Percentiles rank a stretch among this genome's conserved stretches.
phyloP scores from a whole-genome alignment of 2,329 filamentous ascomycete genomes.

The Trichophyton rubrum region DNA sequence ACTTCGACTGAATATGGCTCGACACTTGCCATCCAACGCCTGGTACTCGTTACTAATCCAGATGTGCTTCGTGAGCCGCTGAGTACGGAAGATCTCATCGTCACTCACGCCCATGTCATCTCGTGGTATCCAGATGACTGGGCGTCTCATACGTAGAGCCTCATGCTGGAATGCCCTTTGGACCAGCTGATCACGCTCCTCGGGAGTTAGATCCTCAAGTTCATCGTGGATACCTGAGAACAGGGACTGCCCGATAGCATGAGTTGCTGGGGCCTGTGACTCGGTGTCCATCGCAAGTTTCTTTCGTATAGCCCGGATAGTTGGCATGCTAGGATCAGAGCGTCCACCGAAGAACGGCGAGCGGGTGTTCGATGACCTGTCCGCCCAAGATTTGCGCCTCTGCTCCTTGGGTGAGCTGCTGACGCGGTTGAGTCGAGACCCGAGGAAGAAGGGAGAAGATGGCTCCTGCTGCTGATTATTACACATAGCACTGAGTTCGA shows the following conservation, averaged over 20 bases:
- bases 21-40: conserved; percentile 67
- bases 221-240: conserved; percentile 84
- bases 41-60: conserved; percentile 94
- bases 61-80: conserved; percentile 61
- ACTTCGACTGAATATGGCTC: conserved; percentile 71
- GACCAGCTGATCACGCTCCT: conserved; percentile 74
- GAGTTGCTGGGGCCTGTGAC: conserved; percentile 47
- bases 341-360: conserved; percentile 30
- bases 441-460: conserved; percentile 10
- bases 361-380: conserved; percentile 28
- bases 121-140: conserved; percentile 85
- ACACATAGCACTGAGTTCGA: conserved; percentile 28
- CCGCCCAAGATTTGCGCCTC: conserved; percentile 32
- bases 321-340: conserved; percentile 23
- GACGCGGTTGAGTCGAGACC: conserved; percentile 16
- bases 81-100: conserved; percentile 73
- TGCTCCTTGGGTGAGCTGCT: conserved; percentile 6
- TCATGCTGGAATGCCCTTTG: conserved; percentile 83
- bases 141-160: conserved; percentile 69
- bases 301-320: conserved; percentile 24
- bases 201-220: conserved; percentile 83
- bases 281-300: conserved; percentile 48
- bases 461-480: conserved; percentile 6
- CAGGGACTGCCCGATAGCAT: conserved; percentile 60
- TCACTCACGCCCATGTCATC: conserved; percentile 85